Evolutionary conservation across 78 protist genomes (phyloP), one percentile per base, ranked within the genome.

Genomic region (Thecamonas trahens): DNA sequence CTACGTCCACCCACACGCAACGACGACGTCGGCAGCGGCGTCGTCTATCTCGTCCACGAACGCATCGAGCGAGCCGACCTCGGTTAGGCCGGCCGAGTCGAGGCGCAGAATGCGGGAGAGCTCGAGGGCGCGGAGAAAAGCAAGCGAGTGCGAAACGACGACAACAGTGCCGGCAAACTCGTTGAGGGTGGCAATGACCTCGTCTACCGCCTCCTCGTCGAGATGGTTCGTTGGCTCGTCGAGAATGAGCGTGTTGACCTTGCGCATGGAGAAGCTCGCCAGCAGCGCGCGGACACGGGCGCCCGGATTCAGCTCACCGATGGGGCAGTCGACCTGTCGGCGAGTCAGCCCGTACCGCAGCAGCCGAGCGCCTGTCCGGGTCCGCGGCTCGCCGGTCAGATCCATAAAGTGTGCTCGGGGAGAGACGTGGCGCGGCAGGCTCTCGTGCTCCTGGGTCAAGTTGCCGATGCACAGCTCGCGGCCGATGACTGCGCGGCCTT

Each of bases 181-280:
- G n/a, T n/a, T n/a, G n/a, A n/a, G n/a, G n/a, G n/a, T n/a, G n/a
- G 59, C 59, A 2, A 11, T 11, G 15, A 53, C 37, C 32, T n/a
- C 59, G 14, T 11, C 7, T 2, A 53, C 13, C 9, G 59, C 59
- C 59, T 53, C 59, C 15, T 17, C 31, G 59, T 53, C 59, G 32
- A 53, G 59, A 34, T 53, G 59, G 59, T 53, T 53, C 37, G 59
- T 24, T 1, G 59, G 59, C 59, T 53, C 59, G 34, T 53, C 59
- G 15, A 53, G 59, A 11, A 53, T 8, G 32, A 53, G 18, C 32
- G 31, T 8, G 59, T 53, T 53, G 24, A 53, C 59, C 59, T 8
- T n/a, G 15, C 59, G 17, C 32, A n/a, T 3, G 35, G 59, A 1
- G 15, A 53, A 53, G 35, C 5, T 11, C 15, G 59, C 59, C 32